These are phyloP conservation scores for Hylodesmum podocarpum DNA, from an alignment of 306 rosid genomes.

Conservation along the genomic window DNA sequence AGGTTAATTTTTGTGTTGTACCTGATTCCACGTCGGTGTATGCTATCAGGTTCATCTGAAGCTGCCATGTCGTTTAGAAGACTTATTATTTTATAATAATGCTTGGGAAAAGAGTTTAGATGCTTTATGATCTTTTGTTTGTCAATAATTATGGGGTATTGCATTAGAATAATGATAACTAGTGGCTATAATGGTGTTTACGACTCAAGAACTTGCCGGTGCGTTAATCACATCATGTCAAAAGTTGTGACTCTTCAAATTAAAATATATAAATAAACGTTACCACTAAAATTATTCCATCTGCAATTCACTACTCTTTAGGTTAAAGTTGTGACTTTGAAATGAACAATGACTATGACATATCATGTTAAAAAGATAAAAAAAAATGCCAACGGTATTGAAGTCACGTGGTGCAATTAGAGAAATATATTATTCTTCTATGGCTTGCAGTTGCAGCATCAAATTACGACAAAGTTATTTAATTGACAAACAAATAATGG, in stretches of 20 bases:
- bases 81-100: background rate
- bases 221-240: slow-evolving; percentile 15
- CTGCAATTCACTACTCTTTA: background rate
- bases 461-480: background rate
- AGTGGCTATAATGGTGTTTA: slow-evolving; percentile 17
- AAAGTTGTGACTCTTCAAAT: slow-evolving; percentile 19
- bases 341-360: no score
- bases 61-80: background rate
- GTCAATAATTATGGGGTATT: background rate
- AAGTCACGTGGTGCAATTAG: slow-evolving; percentile 2
- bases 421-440: background rate
- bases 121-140: background rate
- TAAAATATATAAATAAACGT: background rate
- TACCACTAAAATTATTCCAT: background rate
- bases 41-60: background rate
- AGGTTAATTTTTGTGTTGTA: background rate
- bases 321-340: background rate
- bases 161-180: background rate
- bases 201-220: background rate
- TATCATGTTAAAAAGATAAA: background rate
- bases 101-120: background rate
- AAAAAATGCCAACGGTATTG: background rate
- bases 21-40: background rate
- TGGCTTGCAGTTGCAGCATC: background rate
- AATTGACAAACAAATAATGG: background rate